Base-by-base conservation (phyloP, 768 basidiomycete species). In the Lentinula lateritia region DNA sequence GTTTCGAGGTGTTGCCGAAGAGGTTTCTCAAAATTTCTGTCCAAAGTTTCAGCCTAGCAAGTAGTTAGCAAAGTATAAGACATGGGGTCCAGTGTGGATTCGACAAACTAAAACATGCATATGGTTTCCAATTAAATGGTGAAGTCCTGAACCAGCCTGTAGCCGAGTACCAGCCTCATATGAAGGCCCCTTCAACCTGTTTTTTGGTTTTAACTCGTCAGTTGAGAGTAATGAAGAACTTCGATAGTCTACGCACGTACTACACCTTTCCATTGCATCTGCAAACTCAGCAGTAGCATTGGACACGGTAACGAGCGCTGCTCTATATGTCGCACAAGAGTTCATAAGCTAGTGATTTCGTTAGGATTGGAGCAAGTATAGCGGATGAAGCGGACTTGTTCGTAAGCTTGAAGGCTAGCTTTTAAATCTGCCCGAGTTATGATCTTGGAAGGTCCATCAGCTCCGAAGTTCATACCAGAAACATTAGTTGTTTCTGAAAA, bases 91-190 rank as follows among this genome's bases (percentile, higher is more conserved):
- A 20, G 8, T 35, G 38, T 16, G 28, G 58, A 48, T 50, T 59
- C 61, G 8, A 79, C 87, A 63, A 63, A 93, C 93, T 70, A 98
- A 76, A 61, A 98, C 86, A 72, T 94, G 92, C 83, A 92, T 94
- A 66, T 95, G 92, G 71, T 95, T 96, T 54, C 89, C 87, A 66
- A 96, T 88, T 65, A 98, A 83, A 72, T 95, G 91, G 72, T 96
- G 93, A 48, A 98, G 75, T 5, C 95, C 95, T 18, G 90, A 87
- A 32, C 91, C 87, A 34, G 92, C 93, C 68, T 93, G 91, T 50
- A 96, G 76, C 62, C 91, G 82, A 23, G 90, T 89, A 10, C 90
- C 90, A 28, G 90, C 76, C 69, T 93, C 91, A 69, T 92, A 91
- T 36, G 82, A 79, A 20, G 90, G 89, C 5, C 92, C 90, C 66